Evolutionary conservation across 73 alveolate genomes (phyloP), one percentile per base, ranked within the genome.

Genomic region (Paramecium tetraurelia): DNA sequence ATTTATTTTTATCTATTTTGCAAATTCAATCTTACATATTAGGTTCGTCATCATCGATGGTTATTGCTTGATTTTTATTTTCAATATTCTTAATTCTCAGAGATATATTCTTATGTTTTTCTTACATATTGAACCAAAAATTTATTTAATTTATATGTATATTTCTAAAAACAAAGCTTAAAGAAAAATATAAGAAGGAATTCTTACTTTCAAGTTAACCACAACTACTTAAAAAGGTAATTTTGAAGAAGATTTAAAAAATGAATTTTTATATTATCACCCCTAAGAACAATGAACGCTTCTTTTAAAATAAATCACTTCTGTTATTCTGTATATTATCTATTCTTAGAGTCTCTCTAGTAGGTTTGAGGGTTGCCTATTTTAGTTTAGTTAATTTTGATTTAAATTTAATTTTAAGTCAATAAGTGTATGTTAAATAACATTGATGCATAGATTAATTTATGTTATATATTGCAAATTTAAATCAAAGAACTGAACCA

Each of bases 401-500:
- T 40, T 7, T 40, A 7, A 40, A 40, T 40, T 40, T 40, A 40
- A 40, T 40, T 40, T 40, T 40, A 40, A 5, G 14, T 40, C 16
- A 40, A 40, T 40, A 7, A 12, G n/a, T 40, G 2, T 16, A 16
- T 16, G 27, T 22, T n/a, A 11, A 6, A 18, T 16, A 53, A 53
- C 5, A 53, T 53, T 18, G 69, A 53, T 53, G 11, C 21, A 18
- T 53, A 16, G 20, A 48, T 53, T 53, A 53, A 53, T 53, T 8
- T 40, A 40, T 53, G 33, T 16, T 53, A 53, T 53, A 53, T 53
- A 53, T 1, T 53, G 69, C 69, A 53, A 53, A 53, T 18, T 53
- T 53, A 53, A 53, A 83, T 98, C 97, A 98, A 92, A 97, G 96
- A 83, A 98, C 98, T 68, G 99, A 97, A 33, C 98, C 97, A 20